phyloP scores from a whole-genome alignment of 345 rosid species.

The Noccaea bulbosa region DNA sequence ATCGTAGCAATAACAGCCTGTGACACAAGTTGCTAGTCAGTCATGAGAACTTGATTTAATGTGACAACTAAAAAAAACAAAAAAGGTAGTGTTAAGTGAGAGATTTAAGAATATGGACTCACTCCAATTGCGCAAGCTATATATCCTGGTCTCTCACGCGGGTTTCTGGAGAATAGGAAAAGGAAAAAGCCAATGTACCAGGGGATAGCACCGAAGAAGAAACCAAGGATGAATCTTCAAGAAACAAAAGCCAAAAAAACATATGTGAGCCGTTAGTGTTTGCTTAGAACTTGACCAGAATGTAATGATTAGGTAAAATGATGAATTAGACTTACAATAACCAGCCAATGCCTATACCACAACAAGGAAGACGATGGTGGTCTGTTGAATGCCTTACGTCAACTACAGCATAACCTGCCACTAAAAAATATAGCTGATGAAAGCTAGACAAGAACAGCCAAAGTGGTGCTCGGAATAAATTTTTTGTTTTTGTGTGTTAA shows the following conservation, averaged over 20 bases:
- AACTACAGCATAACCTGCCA: slow-evolving; percentile 35
- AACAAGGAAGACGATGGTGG: slow-evolving; percentile 41
- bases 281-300: slow-evolving; percentile 6
- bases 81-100: not conserved
- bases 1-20: slow-evolving; percentile 36
- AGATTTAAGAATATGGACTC: slow-evolving; percentile 19
- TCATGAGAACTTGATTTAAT: not conserved
- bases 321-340: slow-evolving; percentile 31
- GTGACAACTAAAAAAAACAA: not conserved
- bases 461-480: not conserved
- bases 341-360: slow-evolving; percentile 45
- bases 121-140: slow-evolving; percentile 44
- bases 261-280: not conserved
- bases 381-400: slow-evolving; percentile 12
- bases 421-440: no score
- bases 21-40: not conserved
- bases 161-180: slow-evolving; percentile 31
- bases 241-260: slow-evolving; percentile 4
- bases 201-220: slow-evolving; percentile 41
- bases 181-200: slow-evolving; percentile 44
- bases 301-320: slow-evolving; percentile 13
- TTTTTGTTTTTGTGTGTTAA: no score
- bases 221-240: slow-evolving; percentile 44
- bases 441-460: not conserved
- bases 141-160: slow-evolving; percentile 41